Conservation (phyloP, 83 land plant genomes). For the Thuja plicata region DNA sequence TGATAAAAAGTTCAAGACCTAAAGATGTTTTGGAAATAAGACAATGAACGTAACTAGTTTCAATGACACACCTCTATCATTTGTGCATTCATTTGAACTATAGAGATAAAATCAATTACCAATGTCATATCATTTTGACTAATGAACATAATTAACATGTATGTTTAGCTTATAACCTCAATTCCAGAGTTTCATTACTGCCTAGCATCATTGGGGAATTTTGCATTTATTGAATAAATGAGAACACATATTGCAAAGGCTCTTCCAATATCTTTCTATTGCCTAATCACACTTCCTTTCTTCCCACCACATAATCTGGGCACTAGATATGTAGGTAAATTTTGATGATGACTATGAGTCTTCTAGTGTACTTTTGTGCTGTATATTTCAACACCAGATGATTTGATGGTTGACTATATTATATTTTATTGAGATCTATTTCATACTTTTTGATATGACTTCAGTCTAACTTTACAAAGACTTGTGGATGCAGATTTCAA, state of each 20-base stretch:
- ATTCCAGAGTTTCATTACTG: too few relatives aligned
- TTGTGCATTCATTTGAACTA: too few relatives aligned
- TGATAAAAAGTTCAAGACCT: too few relatives aligned
- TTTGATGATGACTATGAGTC: background rate
- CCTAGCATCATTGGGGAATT: background rate
- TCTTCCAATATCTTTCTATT: background rate
- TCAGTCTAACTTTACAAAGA: too few relatives aligned
- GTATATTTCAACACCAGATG: background rate
- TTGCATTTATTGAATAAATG: background rate
- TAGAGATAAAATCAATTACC: too few relatives aligned
- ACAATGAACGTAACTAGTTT: background rate
- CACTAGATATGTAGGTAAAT: background rate
- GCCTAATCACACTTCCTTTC: background rate
- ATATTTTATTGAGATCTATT: too few relatives aligned
- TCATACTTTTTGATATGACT: too few relatives aligned
- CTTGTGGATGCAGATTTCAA: too few relatives aligned
- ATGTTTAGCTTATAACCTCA: too few relatives aligned
- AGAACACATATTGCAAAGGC: background rate
- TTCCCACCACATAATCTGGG: background rate
- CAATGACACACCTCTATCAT: too few relatives aligned
- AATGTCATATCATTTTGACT: too few relatives aligned
- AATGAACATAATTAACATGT: too few relatives aligned
- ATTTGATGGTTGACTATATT: background rate
- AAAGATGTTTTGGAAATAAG: background rate
- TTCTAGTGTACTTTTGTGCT: background rate